A percentile compares a stretch with the other conserved stretches of the same genome.
Evolutionary conservation across 768 basidiomycete genomes (phyloP).

Genomic region (Panaeolus cyanescens): DNA sequence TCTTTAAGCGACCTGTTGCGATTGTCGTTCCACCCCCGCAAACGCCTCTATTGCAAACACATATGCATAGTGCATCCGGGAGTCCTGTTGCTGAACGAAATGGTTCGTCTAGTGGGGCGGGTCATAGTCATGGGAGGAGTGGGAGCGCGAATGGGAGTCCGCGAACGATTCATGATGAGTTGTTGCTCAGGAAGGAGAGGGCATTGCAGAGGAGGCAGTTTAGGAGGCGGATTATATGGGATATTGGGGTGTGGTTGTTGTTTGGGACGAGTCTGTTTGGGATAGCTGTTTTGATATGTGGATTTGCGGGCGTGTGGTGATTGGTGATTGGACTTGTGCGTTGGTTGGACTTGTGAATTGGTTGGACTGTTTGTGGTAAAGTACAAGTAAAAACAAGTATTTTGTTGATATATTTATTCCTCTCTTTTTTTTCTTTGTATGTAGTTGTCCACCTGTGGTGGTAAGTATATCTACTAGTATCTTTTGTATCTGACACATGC

Average conservation of each 20-base stretch:
- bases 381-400: background rate
- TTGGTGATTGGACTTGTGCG: background rate
- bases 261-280: constrained; percentile 51
- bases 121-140: constrained; percentile 2
- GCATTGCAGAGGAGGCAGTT: constrained; percentile 76
- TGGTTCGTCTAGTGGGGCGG: constrained; percentile 18
- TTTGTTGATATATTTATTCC: no score
- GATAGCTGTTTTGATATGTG: constrained; percentile 8
- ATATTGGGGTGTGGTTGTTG: constrained; percentile 79
- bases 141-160: constrained; percentile 5
- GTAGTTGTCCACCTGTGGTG: background rate
- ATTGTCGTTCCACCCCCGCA: constrained; percentile 67
- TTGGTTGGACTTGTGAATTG: background rate
- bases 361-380: background rate
- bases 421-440: background rate
- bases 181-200: constrained; percentile 85
- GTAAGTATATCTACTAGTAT: background rate
- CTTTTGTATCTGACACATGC: background rate
- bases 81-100: constrained; percentile 4
- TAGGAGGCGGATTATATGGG: constrained; percentile 77
- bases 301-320: constrained; percentile 7
- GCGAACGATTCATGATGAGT: constrained; percentile 53
- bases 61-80: constrained; percentile 10
- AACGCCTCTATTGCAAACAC: constrained; percentile 27
- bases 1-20: constrained; percentile 80